Percentiles rank a stretch among this genome's conserved stretches.
Evolutionary conservation across 1,284 basidiomycete genomes (phyloP).

Genomic region (Phellopilus nigrolimitatus): DNA sequence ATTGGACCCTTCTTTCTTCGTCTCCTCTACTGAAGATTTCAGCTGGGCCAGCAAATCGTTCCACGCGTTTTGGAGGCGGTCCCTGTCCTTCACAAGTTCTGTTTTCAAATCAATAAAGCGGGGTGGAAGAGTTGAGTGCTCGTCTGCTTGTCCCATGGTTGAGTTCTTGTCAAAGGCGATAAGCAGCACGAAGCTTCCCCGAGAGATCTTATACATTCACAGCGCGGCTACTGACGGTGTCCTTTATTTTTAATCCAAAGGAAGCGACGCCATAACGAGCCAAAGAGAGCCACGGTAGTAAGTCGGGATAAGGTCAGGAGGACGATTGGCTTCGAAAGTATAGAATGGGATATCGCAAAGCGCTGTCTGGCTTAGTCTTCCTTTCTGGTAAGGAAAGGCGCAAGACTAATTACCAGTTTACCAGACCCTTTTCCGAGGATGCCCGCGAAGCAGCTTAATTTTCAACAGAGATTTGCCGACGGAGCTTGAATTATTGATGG

Average conservation of each 20-base stretch:
- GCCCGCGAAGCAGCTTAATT: too few species aligned
- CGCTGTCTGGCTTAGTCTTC: too few species aligned
- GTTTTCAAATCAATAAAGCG: constrained; percentile 51
- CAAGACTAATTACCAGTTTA: too few species aligned
- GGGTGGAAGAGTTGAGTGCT: constrained; percentile 6
- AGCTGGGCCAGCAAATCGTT: constrained; percentile 50
- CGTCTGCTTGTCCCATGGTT: neutral
- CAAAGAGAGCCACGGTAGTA: neutral
- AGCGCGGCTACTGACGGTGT: neutral
- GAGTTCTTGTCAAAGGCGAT: too few species aligned
- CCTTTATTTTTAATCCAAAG: constrained; percentile 3
- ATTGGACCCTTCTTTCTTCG: constrained; percentile 43
- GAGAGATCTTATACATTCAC: too few species aligned
- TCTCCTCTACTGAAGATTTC: constrained; percentile 38
- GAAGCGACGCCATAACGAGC: too few species aligned
- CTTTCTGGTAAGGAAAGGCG: too few species aligned
- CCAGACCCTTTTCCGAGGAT: too few species aligned
- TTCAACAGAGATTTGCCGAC: too few species aligned
- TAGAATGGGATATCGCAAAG: neutral
- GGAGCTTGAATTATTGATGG: too few species aligned
- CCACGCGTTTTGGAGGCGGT: constrained; percentile 50
- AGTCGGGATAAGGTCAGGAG: neutral
- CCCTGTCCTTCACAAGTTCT: constrained; percentile 49
- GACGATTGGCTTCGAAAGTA: neutral
- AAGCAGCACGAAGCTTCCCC: too few species aligned